These are phyloP conservation scores for Ophiognomonia clavigignenti-juglandacearum DNA, from an alignment of 2,329 filamentous ascomycete species.

Conservation along the genomic window DNA sequence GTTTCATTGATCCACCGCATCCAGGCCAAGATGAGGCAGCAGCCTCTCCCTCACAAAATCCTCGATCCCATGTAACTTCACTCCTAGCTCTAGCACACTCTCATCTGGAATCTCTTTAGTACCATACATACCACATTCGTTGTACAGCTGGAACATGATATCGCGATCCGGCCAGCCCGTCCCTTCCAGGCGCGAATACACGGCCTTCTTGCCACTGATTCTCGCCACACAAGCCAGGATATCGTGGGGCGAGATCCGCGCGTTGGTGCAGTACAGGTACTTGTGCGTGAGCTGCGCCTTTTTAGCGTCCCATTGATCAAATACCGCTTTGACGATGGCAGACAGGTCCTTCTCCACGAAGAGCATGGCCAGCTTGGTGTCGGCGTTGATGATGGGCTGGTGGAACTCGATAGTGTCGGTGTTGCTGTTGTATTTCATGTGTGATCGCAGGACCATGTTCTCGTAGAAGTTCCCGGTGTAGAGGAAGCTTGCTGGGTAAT, in stretches of 20 bases:
- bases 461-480: constrained; percentile 14
- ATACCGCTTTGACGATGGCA: constrained; percentile 8
- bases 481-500: constrained; percentile 9
- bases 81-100: constrained; percentile 6
- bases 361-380: constrained; percentile 13
- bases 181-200: constrained; percentile 2
- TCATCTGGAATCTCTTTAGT: constrained; percentile 1
- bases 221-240: constrained; percentile 4
- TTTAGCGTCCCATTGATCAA: constrained; percentile 8
- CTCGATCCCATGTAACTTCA: constrained; percentile 3
- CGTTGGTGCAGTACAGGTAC: constrained; percentile 7
- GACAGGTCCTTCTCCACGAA: constrained; percentile 14
- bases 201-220: constrained; percentile 1
- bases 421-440: constrained; percentile 8
- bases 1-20: neutral
- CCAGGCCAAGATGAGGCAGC: constrained; percentile 9
- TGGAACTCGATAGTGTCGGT: constrained; percentile 8
- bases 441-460: constrained; percentile 9
- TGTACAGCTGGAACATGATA: constrained; percentile 7
- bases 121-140: constrained; percentile 6
- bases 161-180: constrained; percentile 10
- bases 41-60: constrained; percentile 6
- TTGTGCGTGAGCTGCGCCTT: constrained; percentile 1
- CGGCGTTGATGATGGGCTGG: constrained; percentile 8
- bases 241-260: neutral